Evolutionary conservation across 2,329 filamentous ascomycete genomes (phyloP), one percentile per base, ranked within the genome.

Genomic region (Aurifilum marmelostoma): DNA sequence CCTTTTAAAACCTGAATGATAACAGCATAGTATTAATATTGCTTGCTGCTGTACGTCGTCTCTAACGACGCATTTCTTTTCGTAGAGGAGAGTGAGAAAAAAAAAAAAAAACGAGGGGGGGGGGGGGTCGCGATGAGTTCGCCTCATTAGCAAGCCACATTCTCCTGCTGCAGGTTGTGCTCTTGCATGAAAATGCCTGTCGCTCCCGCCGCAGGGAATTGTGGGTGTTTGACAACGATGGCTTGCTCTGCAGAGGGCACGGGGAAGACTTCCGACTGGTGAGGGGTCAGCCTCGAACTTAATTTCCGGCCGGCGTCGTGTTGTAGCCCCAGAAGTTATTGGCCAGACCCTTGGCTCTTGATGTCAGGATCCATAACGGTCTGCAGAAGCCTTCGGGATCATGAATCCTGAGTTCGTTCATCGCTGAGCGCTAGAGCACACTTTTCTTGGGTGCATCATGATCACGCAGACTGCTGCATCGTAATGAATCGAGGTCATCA

Each of bases 141-240:
- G 29, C 54, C 2, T 9, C 14, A 21, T 9, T 18, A 18, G 54
- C 29, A n/a, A 58, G 27, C 21, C 54, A 43, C 54, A n/a, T 21
- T 16, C 8, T 54, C 6, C 5, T 43, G 41, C 41, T 43, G 41
- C 16, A 37, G 54, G n/a, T n/a, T n/a, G n/a, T n/a, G n/a, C n/a
- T n/a, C n/a, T 29, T 54, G 39, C 54, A 68, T 68, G 32, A 58
- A 34, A 58, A 37, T 56, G 18, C 34, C 39, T 56, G 65, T 52
- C 41, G 27, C 18, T 43, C 14, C 34, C 59, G 63, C 47, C 37
- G 61, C 39, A 63, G 60, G 24, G 16, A 6, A 54, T 64, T 64
- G 29, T 59, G 43, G 32, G 50, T 41, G 52, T 52, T 65, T 54
- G 66, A 67, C 69, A 70, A 66, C 69, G 66, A 61, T 70, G 69